A percentile compares a stretch with the other conserved stretches of the same genome.
Evolutionary conservation across 441 rosid genomes (phyloP).

Genomic region (Adansonia rubrostipa): DNA sequence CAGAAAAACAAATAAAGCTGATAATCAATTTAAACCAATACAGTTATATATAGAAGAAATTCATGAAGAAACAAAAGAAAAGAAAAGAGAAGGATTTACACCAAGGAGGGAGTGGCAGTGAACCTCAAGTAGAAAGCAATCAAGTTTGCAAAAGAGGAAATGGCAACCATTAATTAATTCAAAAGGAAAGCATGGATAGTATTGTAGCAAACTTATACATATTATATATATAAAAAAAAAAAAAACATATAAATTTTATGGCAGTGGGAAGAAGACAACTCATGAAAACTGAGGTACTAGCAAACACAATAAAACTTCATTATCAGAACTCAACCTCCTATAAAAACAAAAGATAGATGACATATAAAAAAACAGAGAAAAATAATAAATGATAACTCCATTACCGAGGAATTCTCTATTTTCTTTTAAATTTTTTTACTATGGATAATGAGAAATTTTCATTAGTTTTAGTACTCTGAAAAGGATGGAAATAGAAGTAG

Average conservation of each 20-base stretch:
- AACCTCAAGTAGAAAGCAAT: slow-evolving; percentile 58
- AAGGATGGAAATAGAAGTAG: slow-evolving; percentile 17
- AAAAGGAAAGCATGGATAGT: slow-evolving; percentile 40
- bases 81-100: slow-evolving; percentile 24
- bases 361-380: slow-evolving; percentile 38
- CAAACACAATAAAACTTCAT: slow-evolving; percentile 39
- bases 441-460: slow-evolving; percentile 39
- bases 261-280: slow-evolving; percentile 45
- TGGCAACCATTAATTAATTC: slow-evolving; percentile 44
- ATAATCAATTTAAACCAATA: not conserved
- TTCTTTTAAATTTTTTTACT: not conserved
- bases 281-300: slow-evolving; percentile 35
- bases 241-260: too few relatives aligned
- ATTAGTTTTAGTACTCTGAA: slow-evolving; percentile 7
- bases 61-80: not conserved
- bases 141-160: slow-evolving; percentile 61
- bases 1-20: not conserved
- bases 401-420: slow-evolving; percentile 24
- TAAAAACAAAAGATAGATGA: slow-evolving; percentile 41
- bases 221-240: slow-evolving; percentile 3
- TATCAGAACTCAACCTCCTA: slow-evolving; percentile 32
- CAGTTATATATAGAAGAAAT: not conserved
- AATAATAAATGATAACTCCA: slow-evolving; percentile 37
- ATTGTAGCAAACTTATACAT: slow-evolving; percentile 49
- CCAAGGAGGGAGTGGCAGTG: slow-evolving; percentile 40